Percentiles rank a stretch among this genome's conserved stretches.
These are phyloP conservation scores for Lachnellula hyalina DNA, from an alignment of 2,329 filamentous ascomycete species.

Conservation along the genomic window DNA sequence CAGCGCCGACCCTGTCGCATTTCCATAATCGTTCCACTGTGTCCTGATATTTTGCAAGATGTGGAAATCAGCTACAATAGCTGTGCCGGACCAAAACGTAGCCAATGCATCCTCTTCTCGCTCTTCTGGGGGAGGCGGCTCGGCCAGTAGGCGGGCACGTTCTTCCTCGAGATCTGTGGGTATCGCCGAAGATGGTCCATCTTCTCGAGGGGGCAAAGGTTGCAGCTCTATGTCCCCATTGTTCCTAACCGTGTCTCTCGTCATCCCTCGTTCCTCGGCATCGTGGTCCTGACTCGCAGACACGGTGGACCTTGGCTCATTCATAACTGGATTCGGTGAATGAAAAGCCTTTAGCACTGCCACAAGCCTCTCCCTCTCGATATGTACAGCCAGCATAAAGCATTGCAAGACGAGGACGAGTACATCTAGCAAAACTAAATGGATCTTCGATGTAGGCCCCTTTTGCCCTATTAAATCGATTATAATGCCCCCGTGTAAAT, in stretches of 20 bases:
- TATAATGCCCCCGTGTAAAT: constrained; percentile 61
- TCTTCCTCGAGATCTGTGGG: constrained; percentile 18
- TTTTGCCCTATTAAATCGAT: constrained; percentile 65
- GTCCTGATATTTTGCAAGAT: constrained; percentile 28
- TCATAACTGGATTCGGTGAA: constrained; percentile 5
- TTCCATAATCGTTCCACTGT: constrained; percentile 29
- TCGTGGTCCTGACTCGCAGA: constrained; percentile 26
- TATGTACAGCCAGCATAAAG: constrained; percentile 58
- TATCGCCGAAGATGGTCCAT: not conserved
- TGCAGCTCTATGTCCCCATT: constrained; percentile 29
- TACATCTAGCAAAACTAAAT: constrained; percentile 51
- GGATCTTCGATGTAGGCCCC: constrained; percentile 51
- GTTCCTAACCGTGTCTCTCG: constrained; percentile 19
- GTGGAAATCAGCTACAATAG: constrained; percentile 30
- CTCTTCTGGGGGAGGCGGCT: constrained; percentile 14
- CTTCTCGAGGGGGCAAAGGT: constrained; percentile 9
- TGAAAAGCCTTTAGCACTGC: constrained; percentile 17
- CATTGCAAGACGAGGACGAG: constrained; percentile 54
- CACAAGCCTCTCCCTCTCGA: constrained; percentile 53
- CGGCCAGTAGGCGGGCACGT: constrained; percentile 20
- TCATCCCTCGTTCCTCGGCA: constrained; percentile 30
- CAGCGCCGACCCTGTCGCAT: constrained; percentile 24
- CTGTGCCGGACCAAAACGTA: constrained; percentile 30
- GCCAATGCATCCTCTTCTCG: constrained; percentile 26
- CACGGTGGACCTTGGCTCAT: constrained; percentile 13